phyloP scores from a whole-genome alignment of 2,329 filamentous ascomycete species.

The Aspergillus fructus region DNA sequence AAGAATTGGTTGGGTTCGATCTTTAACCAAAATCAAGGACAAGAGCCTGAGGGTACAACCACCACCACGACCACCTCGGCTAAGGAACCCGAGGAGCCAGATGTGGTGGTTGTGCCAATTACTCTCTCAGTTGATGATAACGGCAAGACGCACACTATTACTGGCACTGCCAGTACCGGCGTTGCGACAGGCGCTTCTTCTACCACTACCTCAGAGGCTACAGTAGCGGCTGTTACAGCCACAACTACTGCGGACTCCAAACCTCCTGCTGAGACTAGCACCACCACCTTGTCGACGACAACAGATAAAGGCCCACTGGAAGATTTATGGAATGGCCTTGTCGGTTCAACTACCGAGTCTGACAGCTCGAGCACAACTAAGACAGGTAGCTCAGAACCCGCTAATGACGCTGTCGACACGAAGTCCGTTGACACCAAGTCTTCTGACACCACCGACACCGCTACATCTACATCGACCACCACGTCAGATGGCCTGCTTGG shows the following conservation, averaged over 20 bases:
- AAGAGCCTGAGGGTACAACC: background rate
- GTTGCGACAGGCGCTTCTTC: constrained; percentile 11
- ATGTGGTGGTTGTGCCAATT: constrained; percentile 21
- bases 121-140: constrained; percentile 23
- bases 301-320: background rate
- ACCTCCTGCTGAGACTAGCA: background rate
- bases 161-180: constrained; percentile 12
- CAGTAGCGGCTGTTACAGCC: constrained; percentile 3
- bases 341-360: background rate
- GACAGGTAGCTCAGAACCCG: background rate
- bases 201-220: constrained; percentile 14
- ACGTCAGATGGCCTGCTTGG: background rate
- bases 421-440: background rate
- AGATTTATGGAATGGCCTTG: background rate
- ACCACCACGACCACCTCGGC: background rate
- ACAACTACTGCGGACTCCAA: constrained; percentile 6
- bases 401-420: constrained; percentile 1
- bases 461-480: background rate
- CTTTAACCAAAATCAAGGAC: background rate
- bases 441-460: background rate
- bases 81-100: constrained; percentile 3
- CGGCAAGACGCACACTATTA: constrained; percentile 25
- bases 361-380: background rate
- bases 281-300: background rate
- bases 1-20: constrained; percentile 4